Evolutionary conservation across 2,329 filamentous ascomycete genomes (phyloP).

Genomic region (Venturia aucupariae): DNA sequence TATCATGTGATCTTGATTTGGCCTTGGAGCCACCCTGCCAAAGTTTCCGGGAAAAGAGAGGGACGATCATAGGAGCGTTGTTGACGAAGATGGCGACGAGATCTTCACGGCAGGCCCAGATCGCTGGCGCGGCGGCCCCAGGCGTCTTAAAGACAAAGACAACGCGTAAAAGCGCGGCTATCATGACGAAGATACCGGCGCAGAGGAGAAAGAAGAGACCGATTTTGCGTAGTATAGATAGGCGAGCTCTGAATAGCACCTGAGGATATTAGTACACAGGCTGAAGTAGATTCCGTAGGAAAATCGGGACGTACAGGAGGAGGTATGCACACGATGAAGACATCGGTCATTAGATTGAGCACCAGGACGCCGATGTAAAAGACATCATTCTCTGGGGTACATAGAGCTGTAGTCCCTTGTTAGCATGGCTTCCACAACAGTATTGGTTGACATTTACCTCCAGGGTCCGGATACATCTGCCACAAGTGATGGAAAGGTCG

Average conservation of each 20-base stretch:
- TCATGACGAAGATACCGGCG: constrained; percentile 10
- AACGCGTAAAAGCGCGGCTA: neutral
- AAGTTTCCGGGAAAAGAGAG: constrained; percentile 9
- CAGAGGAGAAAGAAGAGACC: constrained; percentile 2
- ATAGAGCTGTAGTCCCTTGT: neutral
- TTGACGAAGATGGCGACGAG: constrained; percentile 11
- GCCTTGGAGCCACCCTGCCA: constrained; percentile 3
- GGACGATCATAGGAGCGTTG: constrained; percentile 6
- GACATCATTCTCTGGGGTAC: neutral
- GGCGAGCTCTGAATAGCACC: constrained; percentile 2
- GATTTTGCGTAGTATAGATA: constrained; percentile 8
- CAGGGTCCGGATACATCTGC: neutral
- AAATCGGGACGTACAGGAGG: neutral
- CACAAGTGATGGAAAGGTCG: neutral
- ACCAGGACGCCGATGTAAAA: neutral
- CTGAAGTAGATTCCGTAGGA: too few relatives aligned
- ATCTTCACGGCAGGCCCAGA: constrained; percentile 10
- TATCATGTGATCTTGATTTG: neutral
- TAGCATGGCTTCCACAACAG: neutral
- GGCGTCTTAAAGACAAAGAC: constrained; percentile 12
- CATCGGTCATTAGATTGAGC: neutral
- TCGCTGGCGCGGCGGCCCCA: constrained; percentile 2
- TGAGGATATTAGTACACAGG: neutral
- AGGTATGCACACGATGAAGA: neutral
- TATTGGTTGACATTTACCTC: neutral